phyloP scores from a whole-genome alignment of 2,329 filamentous ascomycete species.

The Monascus ruber region DNA sequence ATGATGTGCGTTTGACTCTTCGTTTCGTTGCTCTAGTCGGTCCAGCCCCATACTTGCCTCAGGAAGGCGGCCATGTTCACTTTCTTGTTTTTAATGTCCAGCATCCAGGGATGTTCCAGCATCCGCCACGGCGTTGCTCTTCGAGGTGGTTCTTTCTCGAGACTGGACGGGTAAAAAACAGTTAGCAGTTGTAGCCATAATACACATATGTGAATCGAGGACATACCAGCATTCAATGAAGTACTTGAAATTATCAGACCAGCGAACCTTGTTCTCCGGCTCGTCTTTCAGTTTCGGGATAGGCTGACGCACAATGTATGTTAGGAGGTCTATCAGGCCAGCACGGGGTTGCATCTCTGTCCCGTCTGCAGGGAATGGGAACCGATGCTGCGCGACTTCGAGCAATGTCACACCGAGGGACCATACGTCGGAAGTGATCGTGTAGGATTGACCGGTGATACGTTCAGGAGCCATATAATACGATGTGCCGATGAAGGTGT shows the following conservation, averaged over 20 bases:
- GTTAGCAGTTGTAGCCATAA: conserved; percentile 6
- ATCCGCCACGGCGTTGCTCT: conserved; percentile 95
- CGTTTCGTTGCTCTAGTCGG: conserved; percentile 40
- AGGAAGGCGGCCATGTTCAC: conserved; percentile 97
- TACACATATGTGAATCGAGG: neutral
- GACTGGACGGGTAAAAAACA: conserved; percentile 39
- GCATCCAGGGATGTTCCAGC: conserved; percentile 98
- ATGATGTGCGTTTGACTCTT: too few relatives aligned
- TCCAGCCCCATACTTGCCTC: conserved; percentile 94
- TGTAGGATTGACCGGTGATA: conserved; percentile 95
- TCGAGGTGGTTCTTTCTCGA: conserved; percentile 82
- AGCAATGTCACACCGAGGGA: conserved; percentile 90
- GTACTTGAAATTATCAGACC: conserved; percentile 97
- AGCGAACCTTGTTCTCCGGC: conserved; percentile 74
- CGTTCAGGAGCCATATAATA: conserved; percentile 99
- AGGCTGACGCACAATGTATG: conserved; percentile 91
- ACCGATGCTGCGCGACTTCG: conserved; percentile 98
- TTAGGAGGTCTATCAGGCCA: conserved; percentile 86
- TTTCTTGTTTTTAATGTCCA: conserved; percentile 88
- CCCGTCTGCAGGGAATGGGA: conserved; percentile 94
- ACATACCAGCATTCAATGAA: conserved; percentile 96
- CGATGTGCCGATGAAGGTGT: conserved; percentile 96
- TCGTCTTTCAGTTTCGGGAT: conserved; percentile 96
- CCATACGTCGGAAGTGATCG: conserved; percentile 98
- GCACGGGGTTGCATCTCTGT: conserved; percentile 90